Evolutionary conservation across 176 grass and related monocot genomes (phyloP).

Genomic region (Panicum miliaceum): DNA sequence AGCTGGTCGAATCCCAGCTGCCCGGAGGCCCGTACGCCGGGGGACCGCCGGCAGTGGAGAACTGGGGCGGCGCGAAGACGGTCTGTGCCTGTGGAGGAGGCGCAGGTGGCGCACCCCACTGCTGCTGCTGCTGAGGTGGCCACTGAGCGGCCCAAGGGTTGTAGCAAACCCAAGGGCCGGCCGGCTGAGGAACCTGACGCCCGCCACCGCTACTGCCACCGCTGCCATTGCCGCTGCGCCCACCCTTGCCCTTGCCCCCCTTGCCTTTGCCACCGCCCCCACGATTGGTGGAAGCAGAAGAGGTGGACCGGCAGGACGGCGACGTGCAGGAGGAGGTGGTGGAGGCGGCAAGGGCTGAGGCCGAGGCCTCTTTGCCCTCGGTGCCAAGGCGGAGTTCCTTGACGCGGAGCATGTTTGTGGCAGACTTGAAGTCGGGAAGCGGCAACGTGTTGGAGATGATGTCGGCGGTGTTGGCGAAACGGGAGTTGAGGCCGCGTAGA

Average conservation of each 20-base stretch:
- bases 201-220: not conserved
- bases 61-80: not conserved
- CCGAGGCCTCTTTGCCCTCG: not conserved
- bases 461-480: not conserved
- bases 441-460: not conserved
- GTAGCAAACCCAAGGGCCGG: not conserved
- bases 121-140: not conserved
- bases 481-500: not conserved
- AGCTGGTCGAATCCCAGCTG: not conserved
- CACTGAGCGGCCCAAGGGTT: not conserved
- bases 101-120: not conserved
- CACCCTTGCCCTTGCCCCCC: not conserved
- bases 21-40: not conserved
- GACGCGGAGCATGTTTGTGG: not conserved
- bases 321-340: accelerated
- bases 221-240: not conserved
- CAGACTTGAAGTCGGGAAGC: not conserved
- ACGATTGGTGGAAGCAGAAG: accelerated
- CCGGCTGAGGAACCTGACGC: not conserved
- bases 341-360: accelerated
- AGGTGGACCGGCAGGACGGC: not conserved
- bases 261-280: not conserved
- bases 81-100: not conserved
- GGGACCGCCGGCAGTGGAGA: not conserved
- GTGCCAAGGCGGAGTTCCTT: not conserved